Evolutionary conservation across 1,139 yeast genomes (phyloP), one percentile per base, ranked within the genome.

Genomic region (Saccharomyces hybrid): DNA sequence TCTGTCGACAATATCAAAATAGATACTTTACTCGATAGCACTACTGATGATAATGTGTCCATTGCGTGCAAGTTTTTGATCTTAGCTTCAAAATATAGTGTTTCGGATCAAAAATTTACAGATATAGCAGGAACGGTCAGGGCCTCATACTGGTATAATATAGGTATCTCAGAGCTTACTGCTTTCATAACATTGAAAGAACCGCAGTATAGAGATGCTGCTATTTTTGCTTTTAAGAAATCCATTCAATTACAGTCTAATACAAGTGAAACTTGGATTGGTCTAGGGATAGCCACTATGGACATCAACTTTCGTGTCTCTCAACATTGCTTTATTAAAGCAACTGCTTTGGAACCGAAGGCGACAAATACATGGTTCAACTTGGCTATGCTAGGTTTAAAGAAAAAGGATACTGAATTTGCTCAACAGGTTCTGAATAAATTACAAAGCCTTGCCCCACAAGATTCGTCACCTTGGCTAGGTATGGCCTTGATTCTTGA

Each of bases 281-380:
- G 88, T 0, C 76, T 91, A 46, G 99, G 98, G 11, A 79, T 86
- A 59, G 84, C 88, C 0, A 73, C 84, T 0, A 77, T 84, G 50
- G 73, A 81, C 1, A 69, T 75, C 4, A 86, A 83, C 61, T 84
- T 93, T 0, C 79, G 79, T 52, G 86, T 89, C 6, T 77, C 97
- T 0, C 99, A 93, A 68, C 99, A 93, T 70, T 89, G 97, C 68
- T 88, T 87, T 63, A 87, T 95, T 61, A 86, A 88, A 59, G 93
- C 97, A 0, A 73, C 84, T 2, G 77, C 88, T 0, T 71, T 89
- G 48, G 85, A 87, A 53, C 80, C 87, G 3, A 80, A 82, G 55
- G 88, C 88, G 59, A 80, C 86, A 1, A 73, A 73, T 25, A 79
- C 85, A 5, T 93, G 97, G 97, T 79, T 84, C 16, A 88, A 89